Percentiles rank a stretch among this genome's conserved stretches.
phyloP scores from a whole-genome alignment of 164 flowering plant species.

The Cinnamomum micranthum region DNA sequence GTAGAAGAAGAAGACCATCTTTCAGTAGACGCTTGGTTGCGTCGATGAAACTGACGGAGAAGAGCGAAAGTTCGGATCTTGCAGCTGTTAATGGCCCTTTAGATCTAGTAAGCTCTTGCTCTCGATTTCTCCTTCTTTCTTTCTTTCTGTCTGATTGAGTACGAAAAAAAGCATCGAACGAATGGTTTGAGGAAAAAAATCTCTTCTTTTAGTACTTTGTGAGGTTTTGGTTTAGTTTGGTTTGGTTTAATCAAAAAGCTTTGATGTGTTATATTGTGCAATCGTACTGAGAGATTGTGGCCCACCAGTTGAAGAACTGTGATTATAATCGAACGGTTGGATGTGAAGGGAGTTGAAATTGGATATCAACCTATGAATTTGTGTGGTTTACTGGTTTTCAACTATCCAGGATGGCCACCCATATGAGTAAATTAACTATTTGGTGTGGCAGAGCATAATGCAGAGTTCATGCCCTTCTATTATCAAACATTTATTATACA shows the following conservation, averaged over 20 bases:
- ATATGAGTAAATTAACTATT: no score
- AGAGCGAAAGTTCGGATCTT: neutral
- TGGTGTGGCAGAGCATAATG: no score
- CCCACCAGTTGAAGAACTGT: neutral
- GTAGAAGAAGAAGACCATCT: neutral
- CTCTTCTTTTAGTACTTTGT: neutral
- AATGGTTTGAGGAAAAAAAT: neutral
- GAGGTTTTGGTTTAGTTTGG: no score
- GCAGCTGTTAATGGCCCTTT: slow-evolving; percentile 17
- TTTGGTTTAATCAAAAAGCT: no score
- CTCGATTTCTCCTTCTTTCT: neutral
- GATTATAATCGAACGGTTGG: neutral
- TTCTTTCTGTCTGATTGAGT: neutral
- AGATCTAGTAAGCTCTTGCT: slow-evolving; percentile 9
- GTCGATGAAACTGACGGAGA: slow-evolving; percentile 24
- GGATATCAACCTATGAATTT: no score
- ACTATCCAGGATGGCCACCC: no score
- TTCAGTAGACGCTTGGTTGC: neutral
- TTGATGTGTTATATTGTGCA: neutral
- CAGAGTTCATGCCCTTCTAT: no score
- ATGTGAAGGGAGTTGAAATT: neutral
- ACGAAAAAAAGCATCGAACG: no score
- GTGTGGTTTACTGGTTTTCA: no score
- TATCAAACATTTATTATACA: no score
- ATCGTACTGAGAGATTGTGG: neutral